Evolutionary conservation across 306 rosid genomes (phyloP), one percentile per base, ranked within the genome.

Genomic region (Dryas octopetala): DNA sequence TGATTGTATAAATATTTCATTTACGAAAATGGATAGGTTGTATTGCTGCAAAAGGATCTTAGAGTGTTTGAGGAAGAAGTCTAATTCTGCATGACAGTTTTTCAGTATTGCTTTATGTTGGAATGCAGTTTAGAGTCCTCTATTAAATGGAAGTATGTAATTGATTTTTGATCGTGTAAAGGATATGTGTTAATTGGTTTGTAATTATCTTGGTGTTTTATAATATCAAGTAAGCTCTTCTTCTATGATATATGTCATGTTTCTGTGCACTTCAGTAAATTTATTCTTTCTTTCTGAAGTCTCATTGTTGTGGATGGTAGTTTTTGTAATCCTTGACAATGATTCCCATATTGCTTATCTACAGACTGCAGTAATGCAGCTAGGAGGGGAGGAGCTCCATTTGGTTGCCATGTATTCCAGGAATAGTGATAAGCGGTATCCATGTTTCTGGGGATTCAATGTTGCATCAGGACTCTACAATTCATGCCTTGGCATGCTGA

Each of bases 291-390:
- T 5, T 16, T 15, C 23, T 60, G 51, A 72, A 26, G 28, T 23
- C 10, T 53, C 13, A 49, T 45, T 44, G 43, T 32, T 55, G 52
- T 60, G 59, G 49, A 66, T 79, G 70, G 57, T 57, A 66, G 45
- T 57, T 70, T 67, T 66, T 69, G 66, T 67, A 6, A 73, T 59
- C 46, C 28, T 73, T 74, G 70, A 84, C 60, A 41, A 26, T 68
- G 61, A 48, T 80, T 66, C 50, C 62, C 48, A 5, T 45, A 49
- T 49, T 82, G 50, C 10, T 65, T 55, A 6, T 70, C 10, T 80
- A 84, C 97, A 96, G 99, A 96, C 98, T 80, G 99, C 98, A 46
- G 91, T 96, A 17, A 90, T 96, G 91, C 79, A 82, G 19, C 82
- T 88, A 12, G 76, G 81, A 17, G 93, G 87, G 50, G 98, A 92